Base-by-base conservation (phyloP, 2,329 filamentous ascomycete species). In the Trichocomaceae sp. region DNA sequence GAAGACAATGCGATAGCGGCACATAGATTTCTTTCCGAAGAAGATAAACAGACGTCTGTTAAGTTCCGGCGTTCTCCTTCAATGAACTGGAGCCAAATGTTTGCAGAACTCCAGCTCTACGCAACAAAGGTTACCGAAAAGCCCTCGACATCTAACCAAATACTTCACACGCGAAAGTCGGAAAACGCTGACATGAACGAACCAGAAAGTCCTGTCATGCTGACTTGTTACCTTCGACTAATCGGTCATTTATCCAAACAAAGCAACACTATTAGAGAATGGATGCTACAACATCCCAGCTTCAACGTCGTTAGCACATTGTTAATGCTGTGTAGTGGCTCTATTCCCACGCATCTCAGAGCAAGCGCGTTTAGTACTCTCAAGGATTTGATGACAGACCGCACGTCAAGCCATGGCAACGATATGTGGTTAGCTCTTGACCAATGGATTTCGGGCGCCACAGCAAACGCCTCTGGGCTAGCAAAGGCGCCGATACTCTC, bases 151-250 rank as follows among this genome's bases (percentile, higher is more conserved):
- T 70, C 78, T 50, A 84, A 83, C 58, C 68, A 79, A 13, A 68
- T 79, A 15, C 80, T 82, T 63, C 79, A 84, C 58, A 69, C 79
- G 52, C 79, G 80, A 47, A 86, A 88, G 67, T 75, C 82, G 46
- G 76, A 81, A 44, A 77, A 76, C 17, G 84, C 87, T 45, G 80
- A 86, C 57, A 84, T 89, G 57, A 90, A 95, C 26, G 92, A 96
- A 66, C 88, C 90, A 3, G 95, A 99, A 69, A 95, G 89, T 41
- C 85, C 87, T n/a, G 88, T 96, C 72, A 96, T 99, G 89, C 79
- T 99, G 26, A 90, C 96, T 66, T 92, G 90, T 62, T 97, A 97
- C 68, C 78, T 99, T 51, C 84, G 92, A 29, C 79, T 99, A 5
- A 87, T 96, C 63, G 83, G 89, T 3, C 90, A 95, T 69, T 77